These are phyloP conservation scores for Erythrobasidium hasegawianum DNA, from an alignment of 1,284 basidiomycete genomes.

Conservation along the genomic window DNA sequence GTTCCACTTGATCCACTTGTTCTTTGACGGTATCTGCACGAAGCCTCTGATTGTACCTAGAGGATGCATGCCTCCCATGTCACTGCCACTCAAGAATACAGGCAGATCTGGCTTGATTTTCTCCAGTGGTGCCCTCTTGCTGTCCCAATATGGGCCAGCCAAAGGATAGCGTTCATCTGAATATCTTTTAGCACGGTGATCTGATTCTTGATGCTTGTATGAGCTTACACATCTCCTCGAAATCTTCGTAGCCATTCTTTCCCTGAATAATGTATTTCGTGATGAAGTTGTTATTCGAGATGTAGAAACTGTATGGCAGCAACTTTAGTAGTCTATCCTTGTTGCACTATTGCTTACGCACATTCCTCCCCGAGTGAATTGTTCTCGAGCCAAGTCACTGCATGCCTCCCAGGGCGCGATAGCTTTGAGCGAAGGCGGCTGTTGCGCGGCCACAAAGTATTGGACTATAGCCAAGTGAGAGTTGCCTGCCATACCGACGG, in stretches of 20 bases:
- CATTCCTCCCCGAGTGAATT: neutral
- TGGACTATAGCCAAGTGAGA: slow-evolving; percentile 44
- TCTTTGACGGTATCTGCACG: slow-evolving; percentile 32
- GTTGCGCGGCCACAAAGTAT: slow-evolving; percentile 41
- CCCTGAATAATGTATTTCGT: neutral
- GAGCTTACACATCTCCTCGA: too few relatives aligned
- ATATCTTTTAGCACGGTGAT: too few relatives aligned
- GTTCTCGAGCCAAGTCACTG: slow-evolving; percentile 38
- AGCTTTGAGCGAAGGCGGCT: slow-evolving; percentile 44
- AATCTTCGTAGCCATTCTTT: too few relatives aligned
- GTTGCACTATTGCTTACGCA: neutral
- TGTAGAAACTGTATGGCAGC: neutral
- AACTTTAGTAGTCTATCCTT: neutral
- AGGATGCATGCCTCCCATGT: slow-evolving; percentile 31
- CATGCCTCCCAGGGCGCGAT: slow-evolving; percentile 45
- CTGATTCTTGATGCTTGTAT: too few relatives aligned
- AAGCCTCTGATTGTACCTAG: slow-evolving; percentile 36
- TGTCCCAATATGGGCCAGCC: slow-evolving; percentile 21
- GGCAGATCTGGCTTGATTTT: slow-evolving; percentile 15
- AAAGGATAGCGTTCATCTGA: slow-evolving; percentile 6
- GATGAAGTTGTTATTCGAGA: slow-evolving; percentile 8
- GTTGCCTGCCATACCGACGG: slow-evolving; percentile 41
- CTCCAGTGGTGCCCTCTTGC: slow-evolving; percentile 14
- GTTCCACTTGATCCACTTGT: slow-evolving; percentile 29
- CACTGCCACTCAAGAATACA: slow-evolving; percentile 5